These are phyloP conservation scores for Cyanidiococcus yangmingshanensis DNA, from an alignment of 23 red algal genomes.

Conservation along the genomic window DNA sequence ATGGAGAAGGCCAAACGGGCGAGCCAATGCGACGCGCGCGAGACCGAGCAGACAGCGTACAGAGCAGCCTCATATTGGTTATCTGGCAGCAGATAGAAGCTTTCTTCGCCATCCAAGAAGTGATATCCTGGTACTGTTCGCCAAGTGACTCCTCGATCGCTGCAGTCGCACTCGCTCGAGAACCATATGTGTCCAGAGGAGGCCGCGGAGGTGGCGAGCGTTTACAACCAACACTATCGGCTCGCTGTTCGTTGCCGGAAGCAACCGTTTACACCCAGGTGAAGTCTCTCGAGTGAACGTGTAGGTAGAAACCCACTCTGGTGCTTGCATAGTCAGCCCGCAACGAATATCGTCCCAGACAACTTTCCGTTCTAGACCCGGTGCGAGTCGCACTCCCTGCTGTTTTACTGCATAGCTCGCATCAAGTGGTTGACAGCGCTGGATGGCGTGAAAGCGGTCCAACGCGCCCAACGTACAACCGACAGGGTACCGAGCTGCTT, in stretches of 20 bases:
- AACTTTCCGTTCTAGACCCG: neutral
- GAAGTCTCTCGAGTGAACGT: neutral
- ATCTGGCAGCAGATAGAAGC: neutral
- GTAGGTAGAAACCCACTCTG: neutral
- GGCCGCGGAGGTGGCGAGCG: neutral
- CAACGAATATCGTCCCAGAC: neutral
- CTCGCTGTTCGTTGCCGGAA: neutral
- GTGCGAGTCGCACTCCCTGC: neutral
- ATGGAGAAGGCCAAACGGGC: neutral
- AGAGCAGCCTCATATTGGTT: neutral
- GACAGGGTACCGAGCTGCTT: neutral
- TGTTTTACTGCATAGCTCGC: neutral
- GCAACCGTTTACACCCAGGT: neutral
- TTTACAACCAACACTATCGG: neutral
- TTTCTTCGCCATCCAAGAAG: constrained; percentile 2
- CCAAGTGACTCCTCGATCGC: neutral
- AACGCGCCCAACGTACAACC: neutral
- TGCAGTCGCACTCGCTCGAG: constrained; percentile 1
- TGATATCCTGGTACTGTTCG: neutral
- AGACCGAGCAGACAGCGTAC: neutral
- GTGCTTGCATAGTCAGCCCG: neutral
- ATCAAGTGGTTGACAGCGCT: neutral
- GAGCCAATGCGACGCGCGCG: constrained; percentile 3
- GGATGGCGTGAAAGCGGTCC: neutral
- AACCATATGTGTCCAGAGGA: constrained; percentile 7